Evolutionary conservation across 257 asterid species (phyloP).

Genomic region (Solanum ossicruentum): DNA sequence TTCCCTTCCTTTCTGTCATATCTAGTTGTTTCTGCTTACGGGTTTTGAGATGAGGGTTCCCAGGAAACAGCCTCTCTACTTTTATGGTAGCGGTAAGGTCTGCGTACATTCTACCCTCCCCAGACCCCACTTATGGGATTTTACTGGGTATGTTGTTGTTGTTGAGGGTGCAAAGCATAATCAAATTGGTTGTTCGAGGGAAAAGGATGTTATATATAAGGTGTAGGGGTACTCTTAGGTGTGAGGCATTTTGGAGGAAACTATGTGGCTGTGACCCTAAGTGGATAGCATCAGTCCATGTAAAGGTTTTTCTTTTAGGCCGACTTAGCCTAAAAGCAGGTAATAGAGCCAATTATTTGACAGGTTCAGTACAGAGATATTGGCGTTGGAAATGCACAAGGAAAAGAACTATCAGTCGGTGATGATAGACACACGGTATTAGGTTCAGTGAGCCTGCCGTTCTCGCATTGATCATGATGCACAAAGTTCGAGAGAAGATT

Average conservation of each 20-base stretch:
- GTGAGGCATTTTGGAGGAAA: not conserved
- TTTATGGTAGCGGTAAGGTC: too few species aligned
- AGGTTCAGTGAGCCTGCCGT: not conserved
- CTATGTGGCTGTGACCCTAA: not conserved
- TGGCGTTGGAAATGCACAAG: not conserved
- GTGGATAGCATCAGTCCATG: not conserved
- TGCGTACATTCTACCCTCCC: too few species aligned
- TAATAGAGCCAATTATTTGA: not conserved
- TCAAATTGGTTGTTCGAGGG: not conserved
- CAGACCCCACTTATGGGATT: too few species aligned
- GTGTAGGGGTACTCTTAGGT: not conserved
- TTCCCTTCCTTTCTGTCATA: too few species aligned
- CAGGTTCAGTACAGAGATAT: not conserved
- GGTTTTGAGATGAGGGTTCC: too few species aligned
- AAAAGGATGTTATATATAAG: not conserved
- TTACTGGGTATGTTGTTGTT: too few species aligned
- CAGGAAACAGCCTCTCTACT: too few species aligned
- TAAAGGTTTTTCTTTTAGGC: not conserved
- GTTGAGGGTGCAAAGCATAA: not conserved
- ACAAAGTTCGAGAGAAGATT: not conserved
- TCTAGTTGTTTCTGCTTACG: too few species aligned
- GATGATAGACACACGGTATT: not conserved
- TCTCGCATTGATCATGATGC: not conserved
- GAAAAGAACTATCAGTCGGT: not conserved
- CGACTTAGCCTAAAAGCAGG: not conserved